A percentile compares a stretch with the other conserved stretches of the same genome.
These are phyloP conservation scores for Moringa oleifera DNA, from an alignment of 345 rosid species.

Conservation along the genomic window DNA sequence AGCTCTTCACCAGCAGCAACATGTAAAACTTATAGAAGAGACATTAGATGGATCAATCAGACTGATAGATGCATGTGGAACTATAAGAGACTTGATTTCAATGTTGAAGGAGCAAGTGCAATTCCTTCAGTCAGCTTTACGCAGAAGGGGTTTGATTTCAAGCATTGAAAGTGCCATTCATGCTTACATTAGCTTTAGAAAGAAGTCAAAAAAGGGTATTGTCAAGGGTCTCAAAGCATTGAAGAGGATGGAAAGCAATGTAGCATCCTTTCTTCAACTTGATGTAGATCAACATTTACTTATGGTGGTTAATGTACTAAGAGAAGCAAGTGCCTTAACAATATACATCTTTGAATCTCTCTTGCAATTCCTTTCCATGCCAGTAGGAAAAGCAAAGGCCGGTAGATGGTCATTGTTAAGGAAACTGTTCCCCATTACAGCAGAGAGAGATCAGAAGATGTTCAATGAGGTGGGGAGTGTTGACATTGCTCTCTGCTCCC, in stretches of 20 bases:
- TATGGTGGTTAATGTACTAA: conserved; percentile 21
- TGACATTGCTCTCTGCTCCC: conserved; percentile 21
- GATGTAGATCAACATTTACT: conserved; percentile 16
- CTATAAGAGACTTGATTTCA: conserved; percentile 33
- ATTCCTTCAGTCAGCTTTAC: conserved; percentile 34
- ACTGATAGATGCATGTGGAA: conserved; percentile 35
- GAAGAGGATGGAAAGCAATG: conserved; percentile 20
- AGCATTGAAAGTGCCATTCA: conserved; percentile 24
- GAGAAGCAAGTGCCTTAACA: conserved; percentile 31
- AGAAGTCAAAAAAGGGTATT: conserved; percentile 35
- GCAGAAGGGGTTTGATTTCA: conserved; percentile 36
- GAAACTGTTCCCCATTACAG: conserved; percentile 26
- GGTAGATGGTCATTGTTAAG: conserved; percentile 38
- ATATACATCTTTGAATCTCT: conserved; percentile 26
- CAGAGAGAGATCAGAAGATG: conserved; percentile 22
- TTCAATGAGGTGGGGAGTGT: conserved; percentile 39
- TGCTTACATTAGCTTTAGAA: conserved; percentile 39
- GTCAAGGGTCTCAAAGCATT: conserved; percentile 23
- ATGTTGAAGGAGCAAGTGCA: conserved; percentile 35
- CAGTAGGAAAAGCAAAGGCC: conserved; percentile 1
- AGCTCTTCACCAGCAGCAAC: conserved; percentile 20
- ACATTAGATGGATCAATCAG: conserved; percentile 34
- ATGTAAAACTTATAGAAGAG: conserved; percentile 22
- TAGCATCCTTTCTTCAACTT: not conserved
- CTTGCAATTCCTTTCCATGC: conserved; percentile 24